Percentiles rank a stretch among this genome's conserved stretches.
phyloP scores from a whole-genome alignment of 106 monocot species.

The Platanthera zijinensis region DNA sequence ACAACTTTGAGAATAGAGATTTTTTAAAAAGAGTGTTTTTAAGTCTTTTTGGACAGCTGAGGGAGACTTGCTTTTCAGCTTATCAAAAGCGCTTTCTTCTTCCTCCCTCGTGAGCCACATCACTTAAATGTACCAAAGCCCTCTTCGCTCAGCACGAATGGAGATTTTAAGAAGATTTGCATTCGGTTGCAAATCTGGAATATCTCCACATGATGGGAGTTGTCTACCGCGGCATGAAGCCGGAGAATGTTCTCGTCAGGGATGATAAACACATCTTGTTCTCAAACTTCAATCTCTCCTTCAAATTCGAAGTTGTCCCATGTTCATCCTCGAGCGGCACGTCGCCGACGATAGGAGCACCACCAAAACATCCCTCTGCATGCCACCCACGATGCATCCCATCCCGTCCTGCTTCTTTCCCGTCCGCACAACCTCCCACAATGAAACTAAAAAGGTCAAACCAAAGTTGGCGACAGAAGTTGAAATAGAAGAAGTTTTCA shows the following conservation, averaged over 20 bases:
- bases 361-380: slow-evolving; percentile 21
- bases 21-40: too few species aligned
- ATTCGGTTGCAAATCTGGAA: slow-evolving; percentile 22
- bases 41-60: too few species aligned
- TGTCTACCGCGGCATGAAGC: slow-evolving; percentile 81
- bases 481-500: neutral
- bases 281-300: slow-evolving; percentile 91
- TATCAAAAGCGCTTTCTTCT: too few species aligned
- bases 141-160: too few species aligned
- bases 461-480: neutral
- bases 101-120: too few species aligned
- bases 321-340: slow-evolving; percentile 27
- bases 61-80: too few species aligned
- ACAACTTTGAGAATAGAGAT: too few species aligned
- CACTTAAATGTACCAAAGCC: too few species aligned
- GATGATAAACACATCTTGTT: slow-evolving; percentile 96
- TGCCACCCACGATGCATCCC: slow-evolving; percentile 61
- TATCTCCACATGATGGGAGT: slow-evolving; percentile 99
- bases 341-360: neutral
- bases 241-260: slow-evolving; percentile 87
- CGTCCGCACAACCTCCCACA: slow-evolving; percentile 17
- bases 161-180: too few species aligned
- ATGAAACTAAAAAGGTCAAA: slow-evolving; percentile 1
- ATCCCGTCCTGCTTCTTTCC: slow-evolving; percentile 70
- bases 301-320: slow-evolving; percentile 78